phyloP scores from a whole-genome alignment of 352 stramenopile species.

The Pythium oligandrum region DNA sequence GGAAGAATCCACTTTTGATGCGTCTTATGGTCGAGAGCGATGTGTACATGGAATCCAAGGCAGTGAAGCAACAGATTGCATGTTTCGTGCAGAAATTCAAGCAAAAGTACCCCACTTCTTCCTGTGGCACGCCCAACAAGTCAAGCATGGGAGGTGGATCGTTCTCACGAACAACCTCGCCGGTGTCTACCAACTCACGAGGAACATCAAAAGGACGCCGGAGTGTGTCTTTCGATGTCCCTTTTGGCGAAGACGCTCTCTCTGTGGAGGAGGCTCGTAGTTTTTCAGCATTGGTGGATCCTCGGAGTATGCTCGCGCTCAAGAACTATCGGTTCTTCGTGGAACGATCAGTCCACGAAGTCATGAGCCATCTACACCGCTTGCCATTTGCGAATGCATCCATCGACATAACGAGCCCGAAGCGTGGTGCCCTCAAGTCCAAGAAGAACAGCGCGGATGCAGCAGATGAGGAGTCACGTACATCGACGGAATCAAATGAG shows the following conservation, averaged over 20 bases:
- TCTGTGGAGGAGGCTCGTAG: slow-evolving; percentile 13
- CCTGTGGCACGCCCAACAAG: neutral
- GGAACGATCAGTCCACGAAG: slow-evolving; percentile 46
- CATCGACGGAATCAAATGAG: no score
- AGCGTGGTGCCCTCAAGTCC: neutral
- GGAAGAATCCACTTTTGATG: slow-evolving; percentile 25
- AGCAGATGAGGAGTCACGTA: no score
- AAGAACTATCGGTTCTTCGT: slow-evolving; percentile 77
- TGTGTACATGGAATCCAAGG: slow-evolving; percentile 32
- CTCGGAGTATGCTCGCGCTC: slow-evolving; percentile 46
- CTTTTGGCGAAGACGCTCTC: slow-evolving; percentile 12
- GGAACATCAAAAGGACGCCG: neutral
- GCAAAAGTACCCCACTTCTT: slow-evolving; percentile 33
- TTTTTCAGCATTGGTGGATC: slow-evolving; percentile 30
- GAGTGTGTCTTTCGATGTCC: neutral
- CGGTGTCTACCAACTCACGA: neutral
- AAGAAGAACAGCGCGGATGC: no score
- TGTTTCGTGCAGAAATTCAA: slow-evolving; percentile 48
- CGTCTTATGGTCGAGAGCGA: slow-evolving; percentile 41
- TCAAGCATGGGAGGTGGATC: neutral
- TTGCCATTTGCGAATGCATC: slow-evolving; percentile 12
- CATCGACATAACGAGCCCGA: slow-evolving; percentile 19
- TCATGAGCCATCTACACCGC: slow-evolving; percentile 38
- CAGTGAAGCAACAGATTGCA: slow-evolving; percentile 36
- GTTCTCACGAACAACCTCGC: neutral